Conservation (phyloP, 2,329 filamentous ascomycete species). For the Penicillium verrucosum region DNA sequence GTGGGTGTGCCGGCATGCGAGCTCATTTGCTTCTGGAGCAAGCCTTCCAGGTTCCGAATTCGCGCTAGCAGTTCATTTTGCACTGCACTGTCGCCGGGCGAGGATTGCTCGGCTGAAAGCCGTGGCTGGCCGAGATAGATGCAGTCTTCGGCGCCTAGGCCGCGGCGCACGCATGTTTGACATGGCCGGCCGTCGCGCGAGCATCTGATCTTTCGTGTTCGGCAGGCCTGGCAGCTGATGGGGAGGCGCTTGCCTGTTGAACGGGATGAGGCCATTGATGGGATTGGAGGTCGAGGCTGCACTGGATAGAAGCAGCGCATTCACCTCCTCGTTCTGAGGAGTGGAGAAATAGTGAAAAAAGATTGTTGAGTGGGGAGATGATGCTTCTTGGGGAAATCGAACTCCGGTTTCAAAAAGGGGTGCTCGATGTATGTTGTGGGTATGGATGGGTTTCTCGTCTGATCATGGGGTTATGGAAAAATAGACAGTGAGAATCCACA, state of each 20-base stretch:
- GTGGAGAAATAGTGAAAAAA: neutral
- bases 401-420: neutral
- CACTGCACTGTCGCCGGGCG: conserved; percentile 21
- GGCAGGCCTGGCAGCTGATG: conserved; percentile 42
- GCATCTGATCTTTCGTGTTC: conserved; percentile 41
- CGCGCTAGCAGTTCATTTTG: conserved; percentile 35
- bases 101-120: conserved; percentile 26
- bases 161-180: conserved; percentile 40
- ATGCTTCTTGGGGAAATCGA: neutral
- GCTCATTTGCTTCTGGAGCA: conserved; percentile 34
- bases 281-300: neutral
- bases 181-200: conserved; percentile 40
- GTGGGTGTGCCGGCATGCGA: conserved; percentile 23
- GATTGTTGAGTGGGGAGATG: neutral
- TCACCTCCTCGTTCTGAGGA: neutral
- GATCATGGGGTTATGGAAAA: neutral
- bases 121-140: conserved; percentile 38
- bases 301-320: neutral
- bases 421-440: conserved; percentile 1
- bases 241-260: conserved; percentile 37
- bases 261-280: conserved; percentile 27
- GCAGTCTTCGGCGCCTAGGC: conserved; percentile 37
- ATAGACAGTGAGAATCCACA: neutral
- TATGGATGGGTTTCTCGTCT: neutral
- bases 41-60: conserved; percentile 36